Evolutionary conservation across 805 yeast genomes (phyloP).

Genomic region (Kuraishia capsulata): DNA sequence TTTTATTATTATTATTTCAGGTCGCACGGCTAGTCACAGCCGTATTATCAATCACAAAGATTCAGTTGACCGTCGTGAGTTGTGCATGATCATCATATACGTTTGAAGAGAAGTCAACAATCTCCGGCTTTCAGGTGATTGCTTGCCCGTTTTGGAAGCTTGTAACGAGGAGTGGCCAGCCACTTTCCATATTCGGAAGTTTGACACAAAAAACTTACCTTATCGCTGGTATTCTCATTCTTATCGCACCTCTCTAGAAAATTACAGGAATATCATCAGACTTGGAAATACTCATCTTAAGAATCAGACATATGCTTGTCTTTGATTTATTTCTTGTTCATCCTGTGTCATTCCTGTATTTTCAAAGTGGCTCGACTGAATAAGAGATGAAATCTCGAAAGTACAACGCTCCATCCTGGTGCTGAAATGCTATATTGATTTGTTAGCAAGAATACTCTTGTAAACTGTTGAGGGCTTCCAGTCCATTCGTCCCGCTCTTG

Average conservation of each 20-base stretch:
- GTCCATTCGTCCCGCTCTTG: too few relatives aligned
- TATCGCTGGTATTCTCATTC: too few relatives aligned
- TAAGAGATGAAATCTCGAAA: background rate
- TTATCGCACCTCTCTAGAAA: too few relatives aligned
- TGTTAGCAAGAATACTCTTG: background rate
- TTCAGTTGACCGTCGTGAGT: conserved; percentile 12
- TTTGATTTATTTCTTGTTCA: conserved; percentile 56
- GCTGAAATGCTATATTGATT: background rate
- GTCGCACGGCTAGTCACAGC: conserved; percentile 67
- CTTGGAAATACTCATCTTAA: conserved; percentile 1
- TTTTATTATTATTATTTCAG: background rate
- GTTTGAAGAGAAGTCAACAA: background rate
- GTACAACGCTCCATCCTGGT: background rate
- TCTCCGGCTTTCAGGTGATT: too few relatives aligned
- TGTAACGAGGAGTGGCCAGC: too few relatives aligned
- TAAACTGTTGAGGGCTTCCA: too few relatives aligned
- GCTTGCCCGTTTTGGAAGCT: too few relatives aligned
- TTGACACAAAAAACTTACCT: too few relatives aligned
- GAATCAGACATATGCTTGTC: conserved; percentile 99
- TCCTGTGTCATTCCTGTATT: conserved; percentile 31
- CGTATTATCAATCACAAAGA: conserved; percentile 41
- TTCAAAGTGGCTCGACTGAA: too few relatives aligned
- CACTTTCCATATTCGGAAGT: too few relatives aligned
- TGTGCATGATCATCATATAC: conserved; percentile 8
- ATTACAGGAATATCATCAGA: background rate